Percentiles rank a stretch among this genome's conserved stretches.
Evolutionary conservation across 306 rosid genomes (phyloP).

Genomic region (Leucaena leucocephala): DNA sequence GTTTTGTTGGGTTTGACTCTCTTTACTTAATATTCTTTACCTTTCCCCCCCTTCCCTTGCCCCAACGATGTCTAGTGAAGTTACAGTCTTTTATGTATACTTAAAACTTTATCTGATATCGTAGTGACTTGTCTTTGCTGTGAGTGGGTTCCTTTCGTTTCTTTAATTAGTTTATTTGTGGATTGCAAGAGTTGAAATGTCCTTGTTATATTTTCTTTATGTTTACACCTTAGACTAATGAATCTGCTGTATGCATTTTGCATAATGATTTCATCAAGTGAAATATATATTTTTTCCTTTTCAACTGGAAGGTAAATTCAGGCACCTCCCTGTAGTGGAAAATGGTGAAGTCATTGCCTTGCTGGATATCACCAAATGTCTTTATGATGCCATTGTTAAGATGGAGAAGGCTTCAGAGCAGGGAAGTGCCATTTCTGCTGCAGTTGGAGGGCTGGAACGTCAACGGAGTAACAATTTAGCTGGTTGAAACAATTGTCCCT

Average conservation of each 20-base stretch:
- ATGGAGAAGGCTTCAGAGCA: slow-evolving; percentile 96
- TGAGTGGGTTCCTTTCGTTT: not conserved
- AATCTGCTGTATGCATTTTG: slow-evolving; percentile 4
- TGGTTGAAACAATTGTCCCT: slow-evolving; percentile 50
- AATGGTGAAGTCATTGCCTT: slow-evolving; percentile 94
- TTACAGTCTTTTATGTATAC: slow-evolving; percentile 7
- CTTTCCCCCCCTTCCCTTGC: not conserved
- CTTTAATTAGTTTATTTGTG: slow-evolving; percentile 1
- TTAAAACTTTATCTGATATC: not conserved
- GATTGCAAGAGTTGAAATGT: slow-evolving; percentile 22
- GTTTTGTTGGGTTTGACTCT: not conserved
- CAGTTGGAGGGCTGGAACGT: slow-evolving; percentile 88
- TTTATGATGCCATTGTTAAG: slow-evolving; percentile 90
- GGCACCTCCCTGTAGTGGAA: slow-evolving; percentile 98
- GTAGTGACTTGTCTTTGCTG: slow-evolving; percentile 2
- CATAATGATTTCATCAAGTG: slow-evolving; percentile 26
- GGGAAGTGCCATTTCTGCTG: slow-evolving; percentile 91
- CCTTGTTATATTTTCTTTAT: slow-evolving; percentile 4
- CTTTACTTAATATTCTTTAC: not conserved
- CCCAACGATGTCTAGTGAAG: not conserved
- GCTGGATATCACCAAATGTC: slow-evolving; percentile 91
- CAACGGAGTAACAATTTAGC: slow-evolving; percentile 70
- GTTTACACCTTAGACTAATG: slow-evolving; percentile 17
- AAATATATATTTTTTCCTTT: slow-evolving; percentile 1
- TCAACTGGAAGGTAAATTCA: slow-evolving; percentile 76